phyloP scores from a whole-genome alignment of 805 yeast genomes.

The Kregervanrija fluxuum region DNA sequence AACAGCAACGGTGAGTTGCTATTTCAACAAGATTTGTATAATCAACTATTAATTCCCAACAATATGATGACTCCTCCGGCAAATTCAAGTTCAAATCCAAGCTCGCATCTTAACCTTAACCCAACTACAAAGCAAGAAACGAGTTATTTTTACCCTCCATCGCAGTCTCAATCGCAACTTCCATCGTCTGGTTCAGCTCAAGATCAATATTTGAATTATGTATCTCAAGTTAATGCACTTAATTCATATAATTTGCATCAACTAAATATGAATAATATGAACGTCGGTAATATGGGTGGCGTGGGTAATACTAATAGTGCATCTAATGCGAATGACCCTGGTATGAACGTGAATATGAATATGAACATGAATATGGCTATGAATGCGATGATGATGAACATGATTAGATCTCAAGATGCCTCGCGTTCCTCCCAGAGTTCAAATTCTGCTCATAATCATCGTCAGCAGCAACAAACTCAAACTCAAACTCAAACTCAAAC shows the following conservation, averaged over 20 bases:
- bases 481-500: no score
- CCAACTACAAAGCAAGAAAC: not conserved
- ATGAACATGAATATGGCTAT: constrained; percentile 2
- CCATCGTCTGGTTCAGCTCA: no score
- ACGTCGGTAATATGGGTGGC: not conserved
- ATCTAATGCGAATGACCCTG: not conserved
- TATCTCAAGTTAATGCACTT: not conserved
- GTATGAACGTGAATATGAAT: not conserved
- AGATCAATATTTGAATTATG: not conserved
- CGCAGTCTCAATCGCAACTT: no score
- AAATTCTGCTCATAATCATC: not conserved
- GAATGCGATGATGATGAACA: not conserved
- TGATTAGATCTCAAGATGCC: no score
- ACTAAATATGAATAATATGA: not conserved
- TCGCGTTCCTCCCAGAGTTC: no score
- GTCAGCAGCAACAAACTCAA: not conserved
- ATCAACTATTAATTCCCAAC: constrained; percentile 2
- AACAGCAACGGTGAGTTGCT: not conserved
- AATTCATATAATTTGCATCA: constrained; percentile 1
- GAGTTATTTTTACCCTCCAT: no score
- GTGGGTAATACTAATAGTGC: not conserved
- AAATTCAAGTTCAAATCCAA: constrained; percentile 1
- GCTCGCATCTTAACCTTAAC: not conserved
- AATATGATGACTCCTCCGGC: not conserved
- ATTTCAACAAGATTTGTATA: not conserved